Evolutionary conservation across 805 yeast species (phyloP), one percentile per base, ranked within the genome.

Genomic region (Cyberlindnera xishuangbannaensis): DNA sequence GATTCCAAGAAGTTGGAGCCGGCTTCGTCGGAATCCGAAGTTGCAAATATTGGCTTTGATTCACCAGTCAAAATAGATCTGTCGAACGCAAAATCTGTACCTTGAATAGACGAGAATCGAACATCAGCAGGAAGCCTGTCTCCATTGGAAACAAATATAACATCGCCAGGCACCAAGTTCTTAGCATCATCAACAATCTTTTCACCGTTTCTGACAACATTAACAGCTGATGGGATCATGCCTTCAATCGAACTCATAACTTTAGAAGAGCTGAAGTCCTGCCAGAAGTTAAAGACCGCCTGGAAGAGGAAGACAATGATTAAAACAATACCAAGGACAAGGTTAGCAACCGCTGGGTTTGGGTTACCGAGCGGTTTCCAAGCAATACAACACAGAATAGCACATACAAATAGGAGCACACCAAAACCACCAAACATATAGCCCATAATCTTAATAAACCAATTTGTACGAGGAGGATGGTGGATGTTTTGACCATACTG

Each of bases 391-490:
- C 65, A 64, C 16, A 70, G 54, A 8, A 67, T 46, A 33, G 68
- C 72, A 38, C 65, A 69, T 27, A 54, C 45, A 32, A 66, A 46
- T 23, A 69, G 52, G 27, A 69, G 51, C 2, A 57, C 39, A 19
- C 76, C 72, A 50, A 69, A 69, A 6, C 75, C 73, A 36, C 72
- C 72, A 53, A 69, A 69, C 35, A 65, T 52, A 46, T 69, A 65
- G 32, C 51, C 37, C 28, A 64, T 53, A 3, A 62, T 35, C 45
- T 58, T 64, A 39, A 47, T 56, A 17, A 55, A 35, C 30, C 55
- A 44, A 22, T 58, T 54, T 7, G 54, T 49, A 14, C 60, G 55
- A 9, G 69, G 70, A 30, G 56, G 60, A n/a, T 61, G 44, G 41
- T 59, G 68, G 26, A 55, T 43, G 35, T 65, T 66, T 4, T 30